These are phyloP conservation scores for Phlegmacium glaucopus DNA, from an alignment of 768 basidiomycete genomes.

Conservation along the genomic window DNA sequence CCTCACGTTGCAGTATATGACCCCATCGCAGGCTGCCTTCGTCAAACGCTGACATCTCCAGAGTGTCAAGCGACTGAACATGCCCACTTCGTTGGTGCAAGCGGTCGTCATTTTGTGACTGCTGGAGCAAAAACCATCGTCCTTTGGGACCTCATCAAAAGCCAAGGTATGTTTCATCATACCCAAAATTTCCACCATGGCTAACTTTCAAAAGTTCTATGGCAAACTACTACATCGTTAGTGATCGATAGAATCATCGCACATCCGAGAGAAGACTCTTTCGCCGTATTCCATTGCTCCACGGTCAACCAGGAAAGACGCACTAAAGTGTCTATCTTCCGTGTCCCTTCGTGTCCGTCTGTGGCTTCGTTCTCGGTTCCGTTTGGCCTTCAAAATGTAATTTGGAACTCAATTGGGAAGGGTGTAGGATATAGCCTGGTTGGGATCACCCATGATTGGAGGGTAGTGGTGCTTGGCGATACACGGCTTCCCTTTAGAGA, in stretches of 20 bases:
- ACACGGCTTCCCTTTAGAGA: slow-evolving; percentile 39
- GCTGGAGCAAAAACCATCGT: slow-evolving; percentile 45
- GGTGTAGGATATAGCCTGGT: slow-evolving; percentile 51
- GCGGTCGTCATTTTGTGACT: slow-evolving; percentile 69
- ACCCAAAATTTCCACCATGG: neutral
- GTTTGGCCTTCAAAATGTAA: slow-evolving; percentile 54
- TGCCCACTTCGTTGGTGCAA: slow-evolving; percentile 64
- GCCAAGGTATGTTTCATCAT: slow-evolving; percentile 45
- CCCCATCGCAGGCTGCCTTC: slow-evolving; percentile 54
- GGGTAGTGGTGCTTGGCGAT: slow-evolving; percentile 68
- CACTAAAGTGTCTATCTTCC: slow-evolving; percentile 49
- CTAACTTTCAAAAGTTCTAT: slow-evolving; percentile 45
- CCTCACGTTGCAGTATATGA: slow-evolving; percentile 73
- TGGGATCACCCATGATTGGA: slow-evolving; percentile 67
- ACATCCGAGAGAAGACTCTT: slow-evolving; percentile 54
- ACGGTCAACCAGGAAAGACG: slow-evolving; percentile 23
- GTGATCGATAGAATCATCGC: slow-evolving; percentile 45
- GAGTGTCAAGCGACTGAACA: slow-evolving; percentile 44
- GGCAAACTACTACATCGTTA: slow-evolving; percentile 42
- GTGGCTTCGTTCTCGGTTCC: slow-evolving; percentile 47
- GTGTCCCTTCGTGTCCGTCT: slow-evolving; percentile 41
- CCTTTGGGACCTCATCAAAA: slow-evolving; percentile 71
- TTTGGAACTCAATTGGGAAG: slow-evolving; percentile 29
- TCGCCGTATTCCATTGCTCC: slow-evolving; percentile 52
- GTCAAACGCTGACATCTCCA: slow-evolving; percentile 56